Conservation (phyloP, 2,329 filamentous ascomycete species). For the Mariannaea sp. region DNA sequence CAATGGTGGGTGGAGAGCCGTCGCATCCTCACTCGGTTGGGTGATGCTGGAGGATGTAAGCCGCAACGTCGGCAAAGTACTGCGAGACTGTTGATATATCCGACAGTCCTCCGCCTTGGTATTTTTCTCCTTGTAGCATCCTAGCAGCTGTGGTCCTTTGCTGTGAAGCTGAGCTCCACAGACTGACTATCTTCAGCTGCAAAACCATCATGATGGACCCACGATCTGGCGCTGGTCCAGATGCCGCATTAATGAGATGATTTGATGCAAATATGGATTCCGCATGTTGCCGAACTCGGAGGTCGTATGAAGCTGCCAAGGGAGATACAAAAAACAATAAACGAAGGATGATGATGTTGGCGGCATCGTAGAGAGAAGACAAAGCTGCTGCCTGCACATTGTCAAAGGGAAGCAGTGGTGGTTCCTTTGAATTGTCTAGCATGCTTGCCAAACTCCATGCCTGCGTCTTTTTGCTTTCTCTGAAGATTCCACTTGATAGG, state of each 20-base stretch:
- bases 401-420: not conserved
- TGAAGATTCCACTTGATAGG: not conserved
- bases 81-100: slow-evolving; percentile 18
- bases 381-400: slow-evolving; percentile 9
- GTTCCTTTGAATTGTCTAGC: not conserved
- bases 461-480: not conserved
- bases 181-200: slow-evolving; percentile 16
- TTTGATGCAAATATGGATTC: slow-evolving; percentile 13
- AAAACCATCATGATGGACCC: slow-evolving; percentile 18
- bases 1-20: not conserved
- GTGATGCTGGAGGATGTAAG: slow-evolving; percentile 17
- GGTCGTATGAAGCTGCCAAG: not conserved
- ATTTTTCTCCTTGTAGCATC: slow-evolving; percentile 16
- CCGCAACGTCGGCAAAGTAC: slow-evolving; percentile 30
- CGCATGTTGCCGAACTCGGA: not conserved
- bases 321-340: slow-evolving; percentile 7
- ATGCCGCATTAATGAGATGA: slow-evolving; percentile 8
- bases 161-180: slow-evolving; percentile 23
- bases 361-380: slow-evolving; percentile 12
- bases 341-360: not conserved
- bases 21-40: slow-evolving; percentile 9
- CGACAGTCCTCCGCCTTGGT: slow-evolving; percentile 22
- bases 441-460: not conserved
- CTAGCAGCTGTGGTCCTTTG: slow-evolving; percentile 13
- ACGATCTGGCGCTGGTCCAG: slow-evolving; percentile 15